These are phyloP conservation scores for Delonix regia DNA, from an alignment of 306 rosid species.

Conservation along the genomic window DNA sequence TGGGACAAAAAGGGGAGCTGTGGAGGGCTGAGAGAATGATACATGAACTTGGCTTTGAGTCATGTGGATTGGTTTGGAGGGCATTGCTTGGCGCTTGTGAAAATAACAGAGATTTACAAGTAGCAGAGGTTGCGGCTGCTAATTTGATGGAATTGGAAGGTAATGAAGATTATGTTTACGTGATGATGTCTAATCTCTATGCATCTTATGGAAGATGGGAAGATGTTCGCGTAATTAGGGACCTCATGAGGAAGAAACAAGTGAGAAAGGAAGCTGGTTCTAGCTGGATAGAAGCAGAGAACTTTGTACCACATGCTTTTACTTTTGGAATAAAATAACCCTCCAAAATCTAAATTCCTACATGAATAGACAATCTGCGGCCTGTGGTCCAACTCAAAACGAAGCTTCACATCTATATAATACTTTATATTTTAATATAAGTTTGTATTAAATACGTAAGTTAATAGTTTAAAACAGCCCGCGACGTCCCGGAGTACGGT, in stretches of 20 bases:
- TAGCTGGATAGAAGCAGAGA: constrained; percentile 62
- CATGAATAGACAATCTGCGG: background rate
- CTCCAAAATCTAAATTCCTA: background rate
- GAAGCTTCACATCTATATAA: background rate
- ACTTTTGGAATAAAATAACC: background rate
- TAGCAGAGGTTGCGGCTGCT: constrained; percentile 64
- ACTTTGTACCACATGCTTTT: constrained; percentile 8
- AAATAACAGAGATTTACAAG: constrained; percentile 41
- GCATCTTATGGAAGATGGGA: constrained; percentile 72
- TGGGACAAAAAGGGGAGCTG: constrained; percentile 74
- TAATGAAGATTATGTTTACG: constrained; percentile 60
- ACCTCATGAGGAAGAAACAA: constrained; percentile 51
- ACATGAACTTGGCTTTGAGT: constrained; percentile 59
- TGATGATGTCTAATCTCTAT: constrained; percentile 61
- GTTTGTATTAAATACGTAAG: background rate
- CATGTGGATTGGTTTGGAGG: constrained; percentile 63
- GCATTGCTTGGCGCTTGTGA: constrained; percentile 72
- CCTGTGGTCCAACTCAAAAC: background rate
- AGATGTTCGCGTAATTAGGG: constrained; percentile 59
- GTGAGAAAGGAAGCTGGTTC: constrained; percentile 62
- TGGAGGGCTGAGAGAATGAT: constrained; percentile 55
- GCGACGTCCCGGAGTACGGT: too few relatives aligned
- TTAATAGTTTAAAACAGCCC: background rate
- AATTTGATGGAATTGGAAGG: constrained; percentile 59
- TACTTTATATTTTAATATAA: background rate